Conservation (phyloP, 139 green algal genomes). For the Trebouxia sp. region DNA sequence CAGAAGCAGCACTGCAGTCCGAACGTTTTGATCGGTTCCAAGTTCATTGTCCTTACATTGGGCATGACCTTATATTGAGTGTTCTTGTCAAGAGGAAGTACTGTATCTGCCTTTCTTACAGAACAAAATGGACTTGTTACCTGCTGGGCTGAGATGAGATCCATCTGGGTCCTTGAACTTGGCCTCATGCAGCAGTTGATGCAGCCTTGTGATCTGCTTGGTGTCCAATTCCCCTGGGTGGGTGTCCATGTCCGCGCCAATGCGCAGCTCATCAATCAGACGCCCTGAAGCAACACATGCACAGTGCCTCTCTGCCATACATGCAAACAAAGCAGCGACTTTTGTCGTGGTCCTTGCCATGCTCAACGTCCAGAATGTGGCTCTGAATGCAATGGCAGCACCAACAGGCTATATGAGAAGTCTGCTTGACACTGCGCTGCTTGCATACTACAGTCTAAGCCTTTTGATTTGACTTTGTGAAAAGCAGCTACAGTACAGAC, state of each 20-base stretch:
- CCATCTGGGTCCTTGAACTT: constrained; percentile 79
- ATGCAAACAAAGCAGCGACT: background rate
- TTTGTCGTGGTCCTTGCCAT: background rate
- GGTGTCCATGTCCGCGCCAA: constrained; percentile 52
- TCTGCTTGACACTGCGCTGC: background rate
- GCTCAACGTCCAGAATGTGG: background rate
- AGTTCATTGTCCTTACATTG: no score
- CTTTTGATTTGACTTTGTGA: background rate
- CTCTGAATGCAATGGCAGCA: background rate
- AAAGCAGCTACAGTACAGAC: background rate
- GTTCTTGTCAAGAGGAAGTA: no score
- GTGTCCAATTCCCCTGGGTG: constrained; percentile 59
- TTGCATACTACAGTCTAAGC: background rate
- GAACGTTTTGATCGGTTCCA: no score
- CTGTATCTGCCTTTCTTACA: no score
- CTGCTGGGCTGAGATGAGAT: constrained; percentile 77
- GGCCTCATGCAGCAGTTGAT: constrained; percentile 89
- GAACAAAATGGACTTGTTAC: no score
- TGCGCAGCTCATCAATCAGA: constrained; percentile 80
- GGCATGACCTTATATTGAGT: no score
- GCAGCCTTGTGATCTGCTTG: constrained; percentile 75
- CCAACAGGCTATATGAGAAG: background rate
- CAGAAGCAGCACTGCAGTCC: no score
- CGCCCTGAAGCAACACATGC: constrained; percentile 48
- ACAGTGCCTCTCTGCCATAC: background rate